Evolutionary conservation across 2,329 filamentous ascomycete genomes (phyloP), one percentile per base, ranked within the genome.

Genomic region (Clonostachys byssicola): DNA sequence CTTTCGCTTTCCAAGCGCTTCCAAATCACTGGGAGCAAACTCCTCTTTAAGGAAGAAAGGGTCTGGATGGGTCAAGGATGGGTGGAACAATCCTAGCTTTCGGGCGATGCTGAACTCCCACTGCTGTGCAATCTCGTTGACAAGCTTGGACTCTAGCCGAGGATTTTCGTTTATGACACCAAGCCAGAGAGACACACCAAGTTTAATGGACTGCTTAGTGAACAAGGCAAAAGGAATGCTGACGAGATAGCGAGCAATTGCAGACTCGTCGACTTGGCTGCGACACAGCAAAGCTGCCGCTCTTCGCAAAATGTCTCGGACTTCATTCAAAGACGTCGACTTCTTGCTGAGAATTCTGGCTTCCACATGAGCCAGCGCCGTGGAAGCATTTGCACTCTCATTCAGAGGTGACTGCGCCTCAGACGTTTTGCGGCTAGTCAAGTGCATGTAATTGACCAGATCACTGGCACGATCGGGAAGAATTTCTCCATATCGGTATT

Each of bases 111-210:
- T 94, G 48, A 79, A 75, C 65, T 97, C 92, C 89, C 92, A 99
- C 52, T 92, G 88, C 60, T 94, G 87, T 10, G 88, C 86, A 56
- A 97, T 89, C 62, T 95, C 90, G 45, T 84, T 85, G 34, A 99
- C 70, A 47, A 99, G 83, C 51, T 91, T 85, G 9, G 92, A 81
- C 64, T 96, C 91, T 66, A 96, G 85, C 47, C 81, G 80, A 4
- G 92, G 89, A 59, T 96, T 97, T 64, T 99, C 94, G 58, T 97
- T 94, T 59, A 97, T 95, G 13, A 97, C 89, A 23, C 94, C 94
- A 51, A 96, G 83, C 94, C 94, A 99, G 7, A 99, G 73, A 5
- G 94, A 96, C 35, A 96, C 88, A 6, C 94, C 95, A 44, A 97
- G 81, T 62, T 96, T 95, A 63, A 99, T 94, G 3, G 92, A 94